Evolutionary conservation across 1,284 basidiomycete genomes (phyloP), one percentile per base, ranked within the genome.

Genomic region (Cryptococcus jaspeensis): DNA sequence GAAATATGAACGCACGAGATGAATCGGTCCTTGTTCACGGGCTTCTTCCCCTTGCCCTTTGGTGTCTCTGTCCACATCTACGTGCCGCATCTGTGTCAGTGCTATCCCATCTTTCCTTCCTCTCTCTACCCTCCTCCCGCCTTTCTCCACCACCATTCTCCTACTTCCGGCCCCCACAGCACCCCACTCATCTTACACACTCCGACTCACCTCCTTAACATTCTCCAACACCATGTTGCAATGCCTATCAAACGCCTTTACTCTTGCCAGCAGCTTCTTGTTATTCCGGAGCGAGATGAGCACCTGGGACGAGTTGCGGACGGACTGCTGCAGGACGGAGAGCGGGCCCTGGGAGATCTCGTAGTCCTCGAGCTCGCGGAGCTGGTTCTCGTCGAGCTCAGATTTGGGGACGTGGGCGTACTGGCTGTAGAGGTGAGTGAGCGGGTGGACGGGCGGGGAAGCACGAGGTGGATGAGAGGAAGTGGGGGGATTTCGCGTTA

Each of bases 61-160:
- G 96, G 96, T 53, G 89, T 80, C 77, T 99, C 96, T 28, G 94
- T 97, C 96, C 96, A 99, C 95, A 97, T 97, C 90, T 95, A 61
- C 20, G 28, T 9, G 28, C 28, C 4, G 28, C 28, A 32, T 9
- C 28, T 5, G 16, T 8, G 18, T 15, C 23, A 16, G 4, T 22
- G 18, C 41, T 12, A 25, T 36, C 42, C 13, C 28, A 32, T 32
- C 28, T 32, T 32, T 32, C 28, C 28, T 32, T n/a, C 49, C 37
- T 25, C 6, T 20, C 7, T 9, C 40, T 15, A 15, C 25, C 20
- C 42, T 18, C 22, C 15, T 35, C 42, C 15, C 45, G 18, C 23
- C 42, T 43, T 40, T 11, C 35, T 9, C 22, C 23, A 52, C 16
- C 20, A 23, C 22, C 15, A 43, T 3, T n/a, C 28, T 32, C 28